Evolutionary conservation across 2,329 filamentous ascomycete species (phyloP).

Genomic region (Fusarium piperis): DNA sequence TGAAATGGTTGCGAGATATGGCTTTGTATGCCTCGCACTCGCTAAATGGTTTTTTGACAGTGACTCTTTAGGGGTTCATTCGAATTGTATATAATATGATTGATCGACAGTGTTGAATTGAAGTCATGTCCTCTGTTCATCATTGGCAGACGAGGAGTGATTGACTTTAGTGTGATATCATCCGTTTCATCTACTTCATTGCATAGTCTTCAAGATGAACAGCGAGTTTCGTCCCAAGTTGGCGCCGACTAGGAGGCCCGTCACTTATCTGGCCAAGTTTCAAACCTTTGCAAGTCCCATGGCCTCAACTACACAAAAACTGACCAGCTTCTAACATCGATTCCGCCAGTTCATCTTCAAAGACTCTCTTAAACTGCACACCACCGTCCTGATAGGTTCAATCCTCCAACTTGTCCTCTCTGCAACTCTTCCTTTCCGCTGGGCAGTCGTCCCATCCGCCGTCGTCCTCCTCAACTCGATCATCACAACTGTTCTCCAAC

Average conservation of each 20-base stretch:
- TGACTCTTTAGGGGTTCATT: background rate
- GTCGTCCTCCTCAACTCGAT: conserved; percentile 45
- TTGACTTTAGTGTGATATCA: background rate
- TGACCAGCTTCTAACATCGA: background rate
- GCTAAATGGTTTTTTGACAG: background rate
- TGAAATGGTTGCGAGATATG: background rate
- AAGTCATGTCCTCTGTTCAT: background rate
- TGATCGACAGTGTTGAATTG: background rate
- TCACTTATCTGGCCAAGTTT: conserved; percentile 19
- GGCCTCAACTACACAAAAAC: background rate
- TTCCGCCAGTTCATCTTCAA: conserved; percentile 41
- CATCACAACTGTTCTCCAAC: conserved; percentile 44
- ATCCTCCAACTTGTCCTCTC: conserved; percentile 48
- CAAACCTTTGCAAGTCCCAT: conserved; percentile 33
- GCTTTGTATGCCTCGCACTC: conserved; percentile 14
- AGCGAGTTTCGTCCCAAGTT: conserved; percentile 40
- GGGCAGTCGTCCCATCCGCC: conserved; percentile 47
- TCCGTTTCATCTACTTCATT: background rate
- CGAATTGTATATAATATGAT: background rate
- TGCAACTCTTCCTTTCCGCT: conserved; percentile 46
- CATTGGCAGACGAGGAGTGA: background rate
- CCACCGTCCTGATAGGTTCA: conserved; percentile 48
- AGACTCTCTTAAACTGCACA: conserved; percentile 47
- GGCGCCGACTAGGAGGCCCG: conserved; percentile 32
- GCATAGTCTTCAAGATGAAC: conserved; percentile 9